Base-by-base conservation (phyloP, 2,329 filamentous ascomycete genomes). In the Chlorencoelia australis region DNA sequence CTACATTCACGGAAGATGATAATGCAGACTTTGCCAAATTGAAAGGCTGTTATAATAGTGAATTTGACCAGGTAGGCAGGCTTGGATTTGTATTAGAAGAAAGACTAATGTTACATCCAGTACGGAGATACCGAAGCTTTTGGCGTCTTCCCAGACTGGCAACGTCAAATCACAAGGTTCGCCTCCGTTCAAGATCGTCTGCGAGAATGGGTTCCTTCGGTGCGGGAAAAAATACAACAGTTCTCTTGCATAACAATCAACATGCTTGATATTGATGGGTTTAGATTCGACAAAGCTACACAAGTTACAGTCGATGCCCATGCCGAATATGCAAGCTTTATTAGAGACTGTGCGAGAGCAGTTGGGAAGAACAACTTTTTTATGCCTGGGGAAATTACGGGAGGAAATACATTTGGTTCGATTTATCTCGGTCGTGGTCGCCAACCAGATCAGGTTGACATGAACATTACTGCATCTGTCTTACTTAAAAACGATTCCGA, bases 101-200 rank as follows among this genome's bases (percentile, higher is more conserved):
- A 10, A 25, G 22, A 10, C 22, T 25, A 3, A 3, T 20, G 11
- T n/a, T 27, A 29, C 14, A 28, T 13, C 28, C 32, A 22, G 33
- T 40, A 28, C 33, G 38, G 38, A 38, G 74, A 79, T 45, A 69
- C 69, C 14, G 70, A 74, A 52, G 73, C 73, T 24, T 77, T 79
- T 46, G 75, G 75, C 43, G 67, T 73, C 10, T 77, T 68, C 39
- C 69, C 72, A 0, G 71, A 78, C 48, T 79, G 71, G 68, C 59
- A 75, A 48, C 69, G 72, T 51, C 71, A 79, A 51, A 62, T 80
- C 29, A 67, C 73, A 14, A 79, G 79, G 46, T 80, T 79, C 55
- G 73, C 74, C 30, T 74, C 70, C 27, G 75, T 79, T 1, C 75
- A 80, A 55, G 75, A 80, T 54, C 73, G 75, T 50, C 60, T 80